Evolutionary conservation across 2,329 filamentous ascomycete genomes (phyloP).

Genomic region (Metarhizium guizhouense): DNA sequence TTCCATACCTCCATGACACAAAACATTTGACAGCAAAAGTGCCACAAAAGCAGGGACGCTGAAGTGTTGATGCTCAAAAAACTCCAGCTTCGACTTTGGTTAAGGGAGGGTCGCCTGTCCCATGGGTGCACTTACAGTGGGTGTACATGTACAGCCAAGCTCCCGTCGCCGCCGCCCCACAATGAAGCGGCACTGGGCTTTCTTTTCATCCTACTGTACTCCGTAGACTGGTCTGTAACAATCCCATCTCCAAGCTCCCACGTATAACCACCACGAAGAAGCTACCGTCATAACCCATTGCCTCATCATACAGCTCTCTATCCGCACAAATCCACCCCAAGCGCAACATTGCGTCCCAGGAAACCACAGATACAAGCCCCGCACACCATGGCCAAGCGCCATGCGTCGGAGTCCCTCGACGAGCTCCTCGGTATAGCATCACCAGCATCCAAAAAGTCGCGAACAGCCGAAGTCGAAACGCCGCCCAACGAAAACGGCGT

Average conservation of each 20-base stretch:
- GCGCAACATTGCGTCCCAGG: no score
- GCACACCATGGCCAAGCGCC: constrained; percentile 41
- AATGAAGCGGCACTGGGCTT: neutral
- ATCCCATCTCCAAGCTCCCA: neutral
- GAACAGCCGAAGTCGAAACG: constrained; percentile 37
- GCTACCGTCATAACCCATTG: neutral
- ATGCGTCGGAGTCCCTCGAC: constrained; percentile 51
- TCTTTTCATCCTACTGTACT: no score
- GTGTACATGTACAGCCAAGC: no score
- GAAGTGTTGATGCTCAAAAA: no score
- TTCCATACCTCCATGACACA: no score
- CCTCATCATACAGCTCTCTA: neutral
- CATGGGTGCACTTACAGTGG: no score
- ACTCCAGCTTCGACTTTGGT: no score
- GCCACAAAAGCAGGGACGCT: no score
- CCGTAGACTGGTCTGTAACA: no score
- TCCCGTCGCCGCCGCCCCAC: neutral
- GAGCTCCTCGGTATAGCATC: constrained; percentile 45
- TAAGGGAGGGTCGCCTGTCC: no score
- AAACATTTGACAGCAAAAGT: no score
- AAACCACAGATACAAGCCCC: neutral
- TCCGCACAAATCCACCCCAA: neutral
- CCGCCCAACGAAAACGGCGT: constrained; percentile 23
- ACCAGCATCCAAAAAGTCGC: constrained; percentile 50
- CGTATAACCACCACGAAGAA: neutral